Evolutionary conservation across 2,329 filamentous ascomycete species (phyloP), one percentile per base, ranked within the genome.

Genomic region (Lachnellula occidentalis): DNA sequence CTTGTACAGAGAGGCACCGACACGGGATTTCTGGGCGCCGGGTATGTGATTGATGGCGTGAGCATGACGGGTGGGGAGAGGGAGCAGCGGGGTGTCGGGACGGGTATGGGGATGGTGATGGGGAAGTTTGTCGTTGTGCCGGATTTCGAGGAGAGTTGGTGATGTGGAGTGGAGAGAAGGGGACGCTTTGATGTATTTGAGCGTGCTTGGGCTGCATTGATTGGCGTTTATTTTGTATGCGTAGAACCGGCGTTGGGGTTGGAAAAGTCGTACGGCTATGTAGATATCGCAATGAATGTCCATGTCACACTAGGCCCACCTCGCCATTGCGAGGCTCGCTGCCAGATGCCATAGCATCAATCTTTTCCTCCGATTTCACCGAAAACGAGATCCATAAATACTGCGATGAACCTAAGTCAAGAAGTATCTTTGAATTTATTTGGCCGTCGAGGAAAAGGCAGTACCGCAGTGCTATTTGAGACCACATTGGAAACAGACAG

Each of bases 121-220:
- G 81, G 81, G 48, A 79, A 80, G 57, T 85, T 85, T 66, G 76
- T 82, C 17, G 71, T 83, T 17, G 80, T 79, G 24, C 81, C 81
- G 7, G 74, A 78, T 45, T 85, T 79, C 73, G 76, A 74, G 37
- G 80, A 82, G 48, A 79, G 12, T 39, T 39, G 36, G 36, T 39
- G 36, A 39, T 39, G 14, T 17, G 36, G 36, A 17, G 3, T 39
- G 17, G 6, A 17, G 9, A 39, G 36, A 6, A 2, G 12, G 2
- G 14, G 7, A 39, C 14, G 9, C 12, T 17, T 39, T 17, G 17
- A 39, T 39, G 37, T 14, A 39, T 39, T 39, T 31, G 27, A 31
- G 8, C 27, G 27, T 31, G 27, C 8, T 31, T 31, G 27, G 27
- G 27, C 27, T 31, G 5, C 14, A n/a, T 39, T 39, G 15, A 39